Base-by-base conservation (phyloP, 805 yeast genomes). In the baker's yeast (Saccharomyces cerevisiae) region DNA sequence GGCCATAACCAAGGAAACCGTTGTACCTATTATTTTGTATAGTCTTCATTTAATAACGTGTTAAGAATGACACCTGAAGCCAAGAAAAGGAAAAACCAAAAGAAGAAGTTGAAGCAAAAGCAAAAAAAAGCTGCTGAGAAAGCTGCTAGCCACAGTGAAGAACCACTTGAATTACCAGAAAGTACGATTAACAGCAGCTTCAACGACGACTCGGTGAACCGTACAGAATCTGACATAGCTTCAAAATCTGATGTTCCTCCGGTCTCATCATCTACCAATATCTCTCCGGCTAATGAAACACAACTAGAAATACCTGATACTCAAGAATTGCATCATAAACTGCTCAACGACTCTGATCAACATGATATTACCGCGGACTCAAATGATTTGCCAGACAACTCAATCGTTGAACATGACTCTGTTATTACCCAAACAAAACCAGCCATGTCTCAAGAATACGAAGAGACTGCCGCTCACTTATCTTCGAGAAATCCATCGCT, bases 91-190 rank as follows among this genome's bases (percentile, higher is more conserved):
- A 70, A 67, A 55, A 66, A 69, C 47, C 70, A 66, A 50, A 69
- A 69, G 60, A 70, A 69, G 61, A 69, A 67, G 59, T 61, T 60
- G 21, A 69, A 56, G 57, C 71, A 59, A 54, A 69, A 64, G 59
- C 65, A 60, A 53, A 68, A 67, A 56, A 68, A 65, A 53, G 66
- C 64, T 24, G 60, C 63, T 28, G 60, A 50, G 21, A 53, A 48
- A 21, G 26, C n/a, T 5, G 43, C 43, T 1, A 31, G 17, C 4
- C 43, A 17, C 43, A 36, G 6, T 17, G 22, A 36, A 36, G 24
- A 36, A 36, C 17, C 22, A 36, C 43, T n/a, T 21, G 43, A 36
- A 17, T n/a, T 24, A 21, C 43, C 43, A 17, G 43, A 36, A 17
- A 36, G 43, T 4, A 36, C 43, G 13, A 21, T 36, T 17, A 36